Percentiles rank a stretch among this genome's conserved stretches.
These are phyloP conservation scores for Stephania cephalantha DNA, from an alignment of 164 flowering plant species.

Conservation along the genomic window DNA sequence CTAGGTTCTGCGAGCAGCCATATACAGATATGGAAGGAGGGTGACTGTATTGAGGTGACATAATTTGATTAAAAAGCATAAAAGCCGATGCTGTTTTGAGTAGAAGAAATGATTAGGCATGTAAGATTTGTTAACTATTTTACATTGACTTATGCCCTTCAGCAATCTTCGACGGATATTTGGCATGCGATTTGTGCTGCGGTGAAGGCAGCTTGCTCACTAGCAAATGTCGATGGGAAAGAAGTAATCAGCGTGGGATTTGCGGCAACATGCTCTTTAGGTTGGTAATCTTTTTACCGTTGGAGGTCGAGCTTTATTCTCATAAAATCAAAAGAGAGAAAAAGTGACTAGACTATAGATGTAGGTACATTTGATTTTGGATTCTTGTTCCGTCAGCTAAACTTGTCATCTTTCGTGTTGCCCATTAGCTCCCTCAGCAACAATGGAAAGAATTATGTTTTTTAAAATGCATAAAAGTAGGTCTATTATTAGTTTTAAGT, in stretches of 20 bases:
- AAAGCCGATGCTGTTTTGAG: background rate
- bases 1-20: conserved; percentile 86
- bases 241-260: conserved; percentile 84
- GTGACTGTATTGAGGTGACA: conserved; percentile 79
- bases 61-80: background rate
- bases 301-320: background rate
- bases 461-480: background rate
- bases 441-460: background rate
- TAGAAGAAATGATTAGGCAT: background rate
- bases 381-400: background rate
- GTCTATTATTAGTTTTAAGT: background rate
- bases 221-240: conserved; percentile 58
- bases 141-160: conserved; percentile 9
- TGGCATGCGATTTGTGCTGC: conserved; percentile 96
- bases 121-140: background rate
- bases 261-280: conserved; percentile 97
- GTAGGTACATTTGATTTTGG: too few relatives aligned
- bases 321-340: background rate
- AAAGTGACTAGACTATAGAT: background rate
- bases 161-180: conserved; percentile 99
- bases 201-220: conserved; percentile 76
- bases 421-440: background rate
- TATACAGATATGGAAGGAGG: conserved; percentile 95
- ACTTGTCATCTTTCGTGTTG: background rate
- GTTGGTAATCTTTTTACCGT: conserved; percentile 33